Percentiles rank a stretch among this genome's conserved stretches.
phyloP scores from a whole-genome alignment of 495 filamentous ascomycete species.

The Tuber microsphaerosporum region DNA sequence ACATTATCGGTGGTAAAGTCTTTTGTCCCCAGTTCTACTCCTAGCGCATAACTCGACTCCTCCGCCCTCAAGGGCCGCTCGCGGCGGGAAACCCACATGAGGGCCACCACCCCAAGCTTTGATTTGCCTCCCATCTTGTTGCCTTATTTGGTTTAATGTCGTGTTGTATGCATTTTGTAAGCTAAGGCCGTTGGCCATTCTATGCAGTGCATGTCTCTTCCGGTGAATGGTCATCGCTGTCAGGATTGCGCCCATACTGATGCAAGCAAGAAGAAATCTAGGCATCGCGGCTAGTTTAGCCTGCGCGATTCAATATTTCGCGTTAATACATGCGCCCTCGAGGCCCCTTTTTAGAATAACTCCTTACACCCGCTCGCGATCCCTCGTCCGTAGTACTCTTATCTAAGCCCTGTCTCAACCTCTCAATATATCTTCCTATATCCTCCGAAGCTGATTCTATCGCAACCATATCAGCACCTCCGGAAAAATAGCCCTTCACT shows the following conservation, averaged over 20 bases:
- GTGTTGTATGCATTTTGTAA: neutral
- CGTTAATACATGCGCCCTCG: neutral
- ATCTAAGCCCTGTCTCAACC: neutral
- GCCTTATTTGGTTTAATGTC: neutral
- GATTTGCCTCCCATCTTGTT: neutral
- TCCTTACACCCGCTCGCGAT: neutral
- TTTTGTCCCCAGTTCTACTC: neutral
- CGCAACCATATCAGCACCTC: neutral
- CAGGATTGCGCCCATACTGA: neutral
- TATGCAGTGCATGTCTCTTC: neutral
- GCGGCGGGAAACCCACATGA: neutral
- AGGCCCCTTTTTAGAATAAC: neutral
- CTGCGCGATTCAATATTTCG: neutral
- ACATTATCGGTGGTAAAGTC: neutral
- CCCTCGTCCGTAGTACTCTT: neutral
- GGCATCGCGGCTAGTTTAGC: neutral
- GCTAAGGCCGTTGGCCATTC: neutral
- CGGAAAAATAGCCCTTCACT: neutral
- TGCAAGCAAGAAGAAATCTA: neutral
- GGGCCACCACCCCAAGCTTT: neutral
- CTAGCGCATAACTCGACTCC: neutral
- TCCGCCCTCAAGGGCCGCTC: neutral
- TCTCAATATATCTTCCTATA: neutral
- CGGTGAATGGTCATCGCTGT: neutral
- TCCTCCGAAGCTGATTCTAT: neutral